Percentiles rank a stretch among this genome's conserved stretches.
Evolutionary conservation across 805 yeast species (phyloP).

Genomic region (Starmerella lactis-condensi): DNA sequence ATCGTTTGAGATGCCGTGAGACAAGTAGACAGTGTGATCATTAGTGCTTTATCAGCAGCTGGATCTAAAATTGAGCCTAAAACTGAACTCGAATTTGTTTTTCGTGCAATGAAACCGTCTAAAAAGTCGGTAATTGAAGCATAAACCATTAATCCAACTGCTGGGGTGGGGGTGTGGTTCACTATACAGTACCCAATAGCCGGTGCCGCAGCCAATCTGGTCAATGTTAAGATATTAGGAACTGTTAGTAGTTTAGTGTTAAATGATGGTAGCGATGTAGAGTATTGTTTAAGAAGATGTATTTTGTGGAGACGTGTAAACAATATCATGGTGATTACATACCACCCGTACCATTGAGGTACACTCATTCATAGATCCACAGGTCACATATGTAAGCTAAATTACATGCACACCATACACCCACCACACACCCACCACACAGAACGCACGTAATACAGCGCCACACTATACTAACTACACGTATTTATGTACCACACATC

Average conservation of each 20-base stretch:
- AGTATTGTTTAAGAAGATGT: too few relatives aligned
- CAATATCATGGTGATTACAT: too few relatives aligned
- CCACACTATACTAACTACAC: too few relatives aligned
- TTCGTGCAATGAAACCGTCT: constrained; percentile 84
- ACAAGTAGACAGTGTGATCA: constrained; percentile 70
- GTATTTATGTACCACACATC: too few relatives aligned
- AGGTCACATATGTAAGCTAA: too few relatives aligned
- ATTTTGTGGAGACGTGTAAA: too few relatives aligned
- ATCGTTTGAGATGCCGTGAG: constrained; percentile 49
- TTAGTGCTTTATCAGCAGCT: constrained; percentile 76
- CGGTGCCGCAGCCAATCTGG: constrained; percentile 71
- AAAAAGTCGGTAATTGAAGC: constrained; percentile 81
- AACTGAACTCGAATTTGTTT: constrained; percentile 53
- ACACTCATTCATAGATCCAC: too few relatives aligned
- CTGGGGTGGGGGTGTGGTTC: constrained; percentile 40
- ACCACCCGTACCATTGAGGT: too few relatives aligned
- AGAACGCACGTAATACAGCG: too few relatives aligned
- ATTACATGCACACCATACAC: too few relatives aligned
- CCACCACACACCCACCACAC: too few relatives aligned
- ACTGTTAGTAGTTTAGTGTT: constrained; percentile 52
- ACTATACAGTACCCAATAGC: constrained; percentile 63
- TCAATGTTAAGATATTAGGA: constrained; percentile 69
- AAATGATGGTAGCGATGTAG: too few relatives aligned
- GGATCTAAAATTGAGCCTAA: constrained; percentile 90
- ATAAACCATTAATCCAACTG: constrained; percentile 57